Evolutionary conservation across 441 rosid genomes (phyloP).

Genomic region (Manihot esculenta): DNA sequence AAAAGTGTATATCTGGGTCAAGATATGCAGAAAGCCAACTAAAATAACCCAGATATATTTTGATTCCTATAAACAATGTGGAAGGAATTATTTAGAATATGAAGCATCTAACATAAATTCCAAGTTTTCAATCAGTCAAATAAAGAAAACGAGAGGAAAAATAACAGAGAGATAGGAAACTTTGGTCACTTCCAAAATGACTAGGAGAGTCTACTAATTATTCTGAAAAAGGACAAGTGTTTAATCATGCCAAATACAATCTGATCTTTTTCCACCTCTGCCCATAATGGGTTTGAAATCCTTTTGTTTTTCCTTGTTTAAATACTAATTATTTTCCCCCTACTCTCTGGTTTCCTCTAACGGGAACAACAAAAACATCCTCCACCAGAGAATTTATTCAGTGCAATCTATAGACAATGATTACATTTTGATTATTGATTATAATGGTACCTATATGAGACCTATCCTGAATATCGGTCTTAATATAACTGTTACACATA

Average conservation of each 20-base stretch:
- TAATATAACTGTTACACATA: no score
- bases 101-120: not conserved
- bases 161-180: not conserved
- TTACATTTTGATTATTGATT: no score
- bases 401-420: no score
- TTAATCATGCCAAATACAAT: no score
- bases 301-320: not conserved
- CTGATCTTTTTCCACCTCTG: no score
- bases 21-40: no score
- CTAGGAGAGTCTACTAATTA: not conserved
- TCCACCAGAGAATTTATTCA: not conserved
- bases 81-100: not conserved
- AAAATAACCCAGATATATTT: not conserved
- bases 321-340: not conserved
- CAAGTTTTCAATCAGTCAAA: not conserved
- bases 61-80: constrained; percentile 3
- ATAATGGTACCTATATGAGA: no score
- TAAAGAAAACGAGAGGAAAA: not conserved
- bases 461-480: no score
- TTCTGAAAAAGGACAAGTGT: not conserved
- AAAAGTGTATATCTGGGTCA: no score
- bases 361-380: not conserved
- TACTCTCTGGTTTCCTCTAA: not conserved
- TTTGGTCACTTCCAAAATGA: not conserved
- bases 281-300: not conserved